phyloP scores from a whole-genome alignment of 306 rosid species.

The Lotus japonicus region DNA sequence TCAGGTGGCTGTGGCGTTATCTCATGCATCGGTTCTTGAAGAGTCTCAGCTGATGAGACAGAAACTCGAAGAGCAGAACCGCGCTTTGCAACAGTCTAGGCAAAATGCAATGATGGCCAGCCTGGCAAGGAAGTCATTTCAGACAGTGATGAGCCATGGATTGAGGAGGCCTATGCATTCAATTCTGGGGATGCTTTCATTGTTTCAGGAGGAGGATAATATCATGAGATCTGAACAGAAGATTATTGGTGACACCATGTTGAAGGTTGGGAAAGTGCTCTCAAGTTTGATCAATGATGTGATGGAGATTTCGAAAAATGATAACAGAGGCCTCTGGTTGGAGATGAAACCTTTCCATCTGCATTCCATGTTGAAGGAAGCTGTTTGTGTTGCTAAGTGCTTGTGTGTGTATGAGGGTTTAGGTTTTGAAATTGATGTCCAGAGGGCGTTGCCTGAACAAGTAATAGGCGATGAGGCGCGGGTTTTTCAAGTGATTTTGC shows the following conservation, averaged over 20 bases:
- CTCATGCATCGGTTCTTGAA: slow-evolving; percentile 83
- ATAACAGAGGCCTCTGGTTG: slow-evolving; percentile 40
- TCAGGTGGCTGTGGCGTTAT: slow-evolving; percentile 83
- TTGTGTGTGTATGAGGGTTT: slow-evolving; percentile 56
- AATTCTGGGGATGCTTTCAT: slow-evolving; percentile 54
- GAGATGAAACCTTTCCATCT: slow-evolving; percentile 58
- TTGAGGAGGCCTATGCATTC: slow-evolving; percentile 84
- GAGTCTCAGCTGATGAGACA: slow-evolving; percentile 85
- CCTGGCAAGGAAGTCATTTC: slow-evolving; percentile 68
- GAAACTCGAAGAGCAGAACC: slow-evolving; percentile 65
- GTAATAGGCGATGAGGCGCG: slow-evolving; percentile 72
- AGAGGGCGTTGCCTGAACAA: slow-evolving; percentile 54
- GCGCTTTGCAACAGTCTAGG: slow-evolving; percentile 58
- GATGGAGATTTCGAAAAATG: slow-evolving; percentile 57
- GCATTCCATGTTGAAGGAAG: slow-evolving; percentile 67
- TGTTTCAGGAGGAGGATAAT: slow-evolving; percentile 42
- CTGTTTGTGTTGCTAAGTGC: slow-evolving; percentile 66
- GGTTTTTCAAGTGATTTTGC: slow-evolving; percentile 71
- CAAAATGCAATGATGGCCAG: slow-evolving; percentile 76
- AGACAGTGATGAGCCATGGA: slow-evolving; percentile 76
- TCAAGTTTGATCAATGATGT: slow-evolving; percentile 63
- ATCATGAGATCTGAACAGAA: slow-evolving; percentile 36
- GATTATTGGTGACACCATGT: slow-evolving; percentile 59
- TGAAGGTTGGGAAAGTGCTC: slow-evolving; percentile 58
- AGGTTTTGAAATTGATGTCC: slow-evolving; percentile 50